These are phyloP conservation scores for Myriosclerotinia duriaeana DNA, from an alignment of 2,329 filamentous ascomycete genomes.

Conservation along the genomic window DNA sequence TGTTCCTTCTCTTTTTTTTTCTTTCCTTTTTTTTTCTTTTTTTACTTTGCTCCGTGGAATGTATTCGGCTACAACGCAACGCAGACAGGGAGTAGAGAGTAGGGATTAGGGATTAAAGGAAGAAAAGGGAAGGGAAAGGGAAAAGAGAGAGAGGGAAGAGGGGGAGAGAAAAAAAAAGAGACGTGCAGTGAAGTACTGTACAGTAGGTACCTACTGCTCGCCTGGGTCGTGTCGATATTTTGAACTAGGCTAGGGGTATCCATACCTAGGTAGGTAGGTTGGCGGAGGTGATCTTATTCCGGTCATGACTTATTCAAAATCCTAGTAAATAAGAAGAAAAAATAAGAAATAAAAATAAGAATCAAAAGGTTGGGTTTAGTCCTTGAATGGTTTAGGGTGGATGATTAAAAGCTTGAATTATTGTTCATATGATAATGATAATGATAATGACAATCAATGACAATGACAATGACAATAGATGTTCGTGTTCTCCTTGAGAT, in stretches of 20 bases:
- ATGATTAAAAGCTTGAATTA: background rate
- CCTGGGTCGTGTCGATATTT: conserved; percentile 15
- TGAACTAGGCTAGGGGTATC: conserved; percentile 15
- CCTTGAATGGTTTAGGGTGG: background rate
- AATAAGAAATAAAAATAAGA: background rate
- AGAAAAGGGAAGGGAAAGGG: background rate
- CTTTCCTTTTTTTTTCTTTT: too few relatives aligned
- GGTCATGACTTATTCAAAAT: conserved; percentile 7
- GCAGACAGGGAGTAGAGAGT: background rate
- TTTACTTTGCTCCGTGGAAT: conserved; percentile 6
- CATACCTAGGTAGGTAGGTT: background rate
- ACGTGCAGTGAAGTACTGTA: background rate
- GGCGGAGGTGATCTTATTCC: conserved; percentile 17
- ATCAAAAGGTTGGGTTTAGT: background rate
- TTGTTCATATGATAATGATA: background rate
- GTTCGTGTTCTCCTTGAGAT: too few relatives aligned
- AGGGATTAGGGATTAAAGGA: background rate
- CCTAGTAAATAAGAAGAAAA: background rate
- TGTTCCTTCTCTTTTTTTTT: conserved; percentile 6
- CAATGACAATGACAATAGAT: too few relatives aligned
- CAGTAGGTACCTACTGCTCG: background rate
- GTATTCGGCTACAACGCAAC: conserved; percentile 7
- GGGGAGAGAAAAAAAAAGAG: background rate
- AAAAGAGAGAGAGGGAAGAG: background rate
- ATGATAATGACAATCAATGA: too few relatives aligned